Base-by-base conservation (phyloP, 331 rosid genomes). In the Rhamnella rubrinervis region DNA sequence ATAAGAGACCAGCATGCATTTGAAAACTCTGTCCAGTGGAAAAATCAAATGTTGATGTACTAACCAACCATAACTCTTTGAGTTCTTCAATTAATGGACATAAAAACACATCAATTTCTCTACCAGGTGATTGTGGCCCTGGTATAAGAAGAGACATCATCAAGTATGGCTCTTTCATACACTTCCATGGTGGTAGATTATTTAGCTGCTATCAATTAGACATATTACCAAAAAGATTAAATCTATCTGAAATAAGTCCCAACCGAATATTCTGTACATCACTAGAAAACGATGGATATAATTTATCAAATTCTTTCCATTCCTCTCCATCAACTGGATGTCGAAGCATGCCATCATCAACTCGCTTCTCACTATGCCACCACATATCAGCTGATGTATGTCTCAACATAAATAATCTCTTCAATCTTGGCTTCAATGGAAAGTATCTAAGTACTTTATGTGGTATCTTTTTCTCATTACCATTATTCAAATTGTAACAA, bases 101-200 rank as follows among this genome's bases (percentile, higher is more conserved):
- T 13, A 63, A 13, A 20, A 20, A 72, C 5, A 63, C 55, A 72
- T 72, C 71, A 5, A 72, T 63, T 25, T 72, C 23, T 35, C n/a
- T 72, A 4, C 23, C 16, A 0, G 21, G 71, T 11, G 18, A 39
- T 21, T 26, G 55, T 0, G 65, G 77, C 0, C 64, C 6, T 0
- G 16, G 49, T 39, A 72, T 63, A 2, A 72, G 31, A 1, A 73
- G 18, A 6, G 72, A 67, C 0, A 68, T 11, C 2, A 63, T 58
- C 0, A 63, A 62, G 15, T 25, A 63, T 0, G 76, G 47, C 15
- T 63, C 17, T 18, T 74, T 73, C 69, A 64, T 68, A 5, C 72
- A 70, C 8, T 53, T 46, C 75, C 59, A 57, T 2, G 53, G 51
- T 44, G 78, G 71, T 5, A 71, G 46, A 20, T 77, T 71, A 13